phyloP scores from a whole-genome alignment of 2,329 filamentous ascomycete genomes.

The Fusarium irregulare region DNA sequence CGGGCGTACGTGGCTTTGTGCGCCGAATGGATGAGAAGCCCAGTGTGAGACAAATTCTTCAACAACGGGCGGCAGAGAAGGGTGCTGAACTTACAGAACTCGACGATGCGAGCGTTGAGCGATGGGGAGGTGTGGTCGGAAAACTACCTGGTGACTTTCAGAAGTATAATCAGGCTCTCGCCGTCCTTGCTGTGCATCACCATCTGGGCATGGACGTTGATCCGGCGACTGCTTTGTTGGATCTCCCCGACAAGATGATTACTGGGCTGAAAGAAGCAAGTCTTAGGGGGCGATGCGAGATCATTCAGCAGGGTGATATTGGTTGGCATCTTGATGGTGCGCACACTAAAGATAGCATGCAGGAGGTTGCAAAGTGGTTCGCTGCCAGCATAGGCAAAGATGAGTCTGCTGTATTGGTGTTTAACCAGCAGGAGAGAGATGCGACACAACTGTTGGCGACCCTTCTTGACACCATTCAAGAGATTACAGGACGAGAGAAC shows the following conservation, averaged over 20 bases:
- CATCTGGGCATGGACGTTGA: slow-evolving; percentile 59
- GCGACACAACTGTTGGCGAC: slow-evolving; percentile 72
- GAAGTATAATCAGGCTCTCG: slow-evolving; percentile 69
- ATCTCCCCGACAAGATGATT: slow-evolving; percentile 61
- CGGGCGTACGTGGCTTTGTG: slow-evolving; percentile 58
- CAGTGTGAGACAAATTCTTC: slow-evolving; percentile 64
- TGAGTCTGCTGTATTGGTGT: slow-evolving; percentile 71
- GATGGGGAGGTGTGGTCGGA: slow-evolving; percentile 57
- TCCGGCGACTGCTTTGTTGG: slow-evolving; percentile 37
- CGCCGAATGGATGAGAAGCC: slow-evolving; percentile 46
- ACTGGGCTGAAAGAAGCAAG: slow-evolving; percentile 73
- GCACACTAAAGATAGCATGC: slow-evolving; percentile 86
- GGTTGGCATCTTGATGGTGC: slow-evolving; percentile 89
- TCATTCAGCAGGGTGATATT: slow-evolving; percentile 62
- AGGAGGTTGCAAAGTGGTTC: slow-evolving; percentile 83
- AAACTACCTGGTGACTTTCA: slow-evolving; percentile 64
- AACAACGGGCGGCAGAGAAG: slow-evolving; percentile 69
- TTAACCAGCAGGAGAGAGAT: slow-evolving; percentile 93
- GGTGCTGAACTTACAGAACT: slow-evolving; percentile 58
- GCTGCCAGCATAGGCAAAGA: slow-evolving; percentile 57
- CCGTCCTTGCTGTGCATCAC: slow-evolving; percentile 65
- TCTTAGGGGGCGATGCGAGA: slow-evolving; percentile 83
- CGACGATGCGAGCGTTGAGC: slow-evolving; percentile 51
- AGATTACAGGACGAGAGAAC: slow-evolving; percentile 51
- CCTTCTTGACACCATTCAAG: slow-evolving; percentile 68